phyloP scores from a whole-genome alignment of 176 grass and related monocot species.

The Typha latifolia region DNA sequence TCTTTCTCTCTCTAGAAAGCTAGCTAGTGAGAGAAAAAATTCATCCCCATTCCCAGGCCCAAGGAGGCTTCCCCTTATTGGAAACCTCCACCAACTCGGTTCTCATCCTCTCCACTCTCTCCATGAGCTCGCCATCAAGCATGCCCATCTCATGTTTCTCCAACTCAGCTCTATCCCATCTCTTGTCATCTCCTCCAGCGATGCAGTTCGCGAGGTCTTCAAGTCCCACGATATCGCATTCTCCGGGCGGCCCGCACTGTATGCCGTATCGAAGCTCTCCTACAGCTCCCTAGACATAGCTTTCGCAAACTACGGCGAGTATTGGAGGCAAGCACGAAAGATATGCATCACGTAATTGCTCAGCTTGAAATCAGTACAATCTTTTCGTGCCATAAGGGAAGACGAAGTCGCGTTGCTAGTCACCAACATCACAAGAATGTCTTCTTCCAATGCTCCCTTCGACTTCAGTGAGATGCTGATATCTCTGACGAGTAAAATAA shows the following conservation, averaged over 20 bases:
- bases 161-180: constrained; percentile 44
- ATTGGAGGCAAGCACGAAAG: constrained; percentile 46
- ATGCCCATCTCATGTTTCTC: constrained; percentile 65
- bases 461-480: constrained; percentile 33
- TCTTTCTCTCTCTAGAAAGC: neutral
- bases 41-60: constrained; percentile 14
- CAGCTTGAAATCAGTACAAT: constrained; percentile 35
- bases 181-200: constrained; percentile 51
- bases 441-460: neutral
- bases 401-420: constrained; percentile 30
- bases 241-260: constrained; percentile 36
- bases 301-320: constrained; percentile 28
- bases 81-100: constrained; percentile 76
- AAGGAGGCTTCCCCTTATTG: constrained; percentile 46
- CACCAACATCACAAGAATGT: neutral
- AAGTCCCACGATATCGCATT: constrained; percentile 37
- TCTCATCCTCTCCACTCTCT: constrained; percentile 36
- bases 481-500: constrained; percentile 27
- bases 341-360: constrained; percentile 40
- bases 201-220: constrained; percentile 30
- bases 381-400: constrained; percentile 40
- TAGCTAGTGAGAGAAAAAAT: no score
- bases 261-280: constrained; percentile 19
- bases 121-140: constrained; percentile 25
- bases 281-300: constrained; percentile 35